Percentiles rank a stretch among this genome's conserved stretches.
These are phyloP conservation scores for Botryotinia calthae DNA, from an alignment of 2,329 filamentous ascomycete species.

Conservation along the genomic window DNA sequence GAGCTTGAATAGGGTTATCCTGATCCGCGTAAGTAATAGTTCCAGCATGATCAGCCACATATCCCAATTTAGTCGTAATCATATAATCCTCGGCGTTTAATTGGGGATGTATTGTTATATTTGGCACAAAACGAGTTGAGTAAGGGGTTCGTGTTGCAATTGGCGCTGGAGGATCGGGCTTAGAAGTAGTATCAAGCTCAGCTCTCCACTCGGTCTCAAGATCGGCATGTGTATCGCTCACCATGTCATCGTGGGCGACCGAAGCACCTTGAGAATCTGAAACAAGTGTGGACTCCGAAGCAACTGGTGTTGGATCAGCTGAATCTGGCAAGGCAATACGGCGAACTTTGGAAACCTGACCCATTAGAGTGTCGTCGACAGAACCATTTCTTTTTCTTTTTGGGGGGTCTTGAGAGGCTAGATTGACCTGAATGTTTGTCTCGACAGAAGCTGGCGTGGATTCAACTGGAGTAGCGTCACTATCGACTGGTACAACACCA, in stretches of 20 bases:
- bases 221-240: background rate
- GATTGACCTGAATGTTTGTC: background rate
- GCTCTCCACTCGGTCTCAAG: background rate
- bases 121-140: background rate
- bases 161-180: background rate
- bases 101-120: background rate
- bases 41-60: background rate
- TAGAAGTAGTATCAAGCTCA: background rate
- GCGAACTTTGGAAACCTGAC: conserved; percentile 41
- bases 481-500: background rate
- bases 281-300: background rate
- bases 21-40: background rate
- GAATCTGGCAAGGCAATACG: conserved; percentile 17
- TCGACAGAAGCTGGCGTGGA: background rate
- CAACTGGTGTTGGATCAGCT: background rate
- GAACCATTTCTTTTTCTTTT: background rate
- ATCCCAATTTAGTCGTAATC: background rate
- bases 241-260: background rate
- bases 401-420: background rate
- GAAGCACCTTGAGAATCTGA: background rate
- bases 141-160: background rate
- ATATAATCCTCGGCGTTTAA: background rate
- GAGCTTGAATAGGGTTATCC: background rate
- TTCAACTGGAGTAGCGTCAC: background rate
- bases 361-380: background rate